Base-by-base conservation (phyloP, 2,329 filamentous ascomycete genomes). In the Penicillium aurantiogriseum region DNA sequence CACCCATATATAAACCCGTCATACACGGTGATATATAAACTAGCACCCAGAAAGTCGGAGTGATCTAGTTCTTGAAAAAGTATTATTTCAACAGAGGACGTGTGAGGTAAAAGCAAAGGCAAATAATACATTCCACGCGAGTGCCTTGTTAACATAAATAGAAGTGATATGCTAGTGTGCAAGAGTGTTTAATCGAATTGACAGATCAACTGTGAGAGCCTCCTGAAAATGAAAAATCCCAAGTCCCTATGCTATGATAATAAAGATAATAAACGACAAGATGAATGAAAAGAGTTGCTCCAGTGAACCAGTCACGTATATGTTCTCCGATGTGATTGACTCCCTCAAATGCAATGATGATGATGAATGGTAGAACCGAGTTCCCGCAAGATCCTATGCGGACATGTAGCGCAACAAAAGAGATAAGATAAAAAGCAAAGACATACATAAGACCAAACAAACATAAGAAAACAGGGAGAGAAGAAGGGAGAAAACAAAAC, bases 291-390 rank as follows among this genome's bases (percentile, higher is more conserved):
- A 51, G 53, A 51, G 42, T 49, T 54, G 58, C 55, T 61, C 60
- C 58, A 52, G 60, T 63, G 65, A 66, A 57, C 65, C 65, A 65
- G 65, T 53, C 65, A 62, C 62, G 43, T 39, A 56, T 55, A 51
- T 57, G 46, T 56, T 61, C 58, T 47, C 59, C 53, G 42, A 57
- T 50, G 54, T 62, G 44, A 57, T 56, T 56, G 62, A 66, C 65
- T 67, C 63, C 63, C 56, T 54, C 59, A 64, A 63, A 67, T 67
- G 65, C 61, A 45, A 51, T 58, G 51, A 44, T 35, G 36, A 49
- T 19, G 50, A 54, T 29, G 33, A 58, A 40, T 42, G 52, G 51
- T 56, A 50, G 59, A 58, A 50, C 48, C 42, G 54, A 49, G 48
- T 47, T 29, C 42, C 35, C 35, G 21, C 29, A 42, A 25, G 5